Evolutionary conservation across 306 rosid species (phyloP), one percentile per base, ranked within the genome.

Genomic region (Fragaria ananassa): DNA sequence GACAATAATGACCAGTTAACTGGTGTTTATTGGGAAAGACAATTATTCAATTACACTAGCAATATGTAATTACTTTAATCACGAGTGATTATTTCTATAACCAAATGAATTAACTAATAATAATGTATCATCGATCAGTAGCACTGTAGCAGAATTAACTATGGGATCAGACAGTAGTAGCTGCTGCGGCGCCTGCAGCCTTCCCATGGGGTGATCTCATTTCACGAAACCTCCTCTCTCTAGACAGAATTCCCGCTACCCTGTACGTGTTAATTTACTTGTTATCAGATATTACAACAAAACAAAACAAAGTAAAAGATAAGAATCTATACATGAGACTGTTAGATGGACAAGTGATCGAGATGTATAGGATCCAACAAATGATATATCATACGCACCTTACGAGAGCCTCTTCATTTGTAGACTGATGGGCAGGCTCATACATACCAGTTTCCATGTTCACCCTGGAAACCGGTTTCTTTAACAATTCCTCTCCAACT

Each of bases 181-280:
- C 31, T 23, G 69, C 1, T 3, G 35, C 35, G 10, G n/a, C 66
- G 8, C 4, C 31, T 37, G 77, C 29, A 42, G 75, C 71, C 10
- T 39, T 57, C 21, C 88, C 86, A 5, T 54, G 66, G 1, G 87
- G 81, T 1, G 74, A 68, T 41, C 68, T 58, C 5, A 70, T 68
- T 72, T 82, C 72, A 35, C 88, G 90, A 68, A 80, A 78, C 39
- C 60, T 69, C 81, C 79, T 83, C 81, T 86, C 92, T 23, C 74
- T 71, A 2, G 90, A 90, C 17, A 90, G 84, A 66, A 82, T 56
- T 76, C 63, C 60, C 7, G 89, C 90, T 41, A 87, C 81, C 81
- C 95, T 90, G 72, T 27, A 51, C 9, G 37, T 34, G 14, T 51
- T 4, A n/a, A 25, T n/a, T 34, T 0, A 60, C 4, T 15, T 17